Evolutionary conservation across 2,329 filamentous ascomycete species (phyloP), one percentile per base, ranked within the genome.

Genomic region (Penicillium janthinellum): DNA sequence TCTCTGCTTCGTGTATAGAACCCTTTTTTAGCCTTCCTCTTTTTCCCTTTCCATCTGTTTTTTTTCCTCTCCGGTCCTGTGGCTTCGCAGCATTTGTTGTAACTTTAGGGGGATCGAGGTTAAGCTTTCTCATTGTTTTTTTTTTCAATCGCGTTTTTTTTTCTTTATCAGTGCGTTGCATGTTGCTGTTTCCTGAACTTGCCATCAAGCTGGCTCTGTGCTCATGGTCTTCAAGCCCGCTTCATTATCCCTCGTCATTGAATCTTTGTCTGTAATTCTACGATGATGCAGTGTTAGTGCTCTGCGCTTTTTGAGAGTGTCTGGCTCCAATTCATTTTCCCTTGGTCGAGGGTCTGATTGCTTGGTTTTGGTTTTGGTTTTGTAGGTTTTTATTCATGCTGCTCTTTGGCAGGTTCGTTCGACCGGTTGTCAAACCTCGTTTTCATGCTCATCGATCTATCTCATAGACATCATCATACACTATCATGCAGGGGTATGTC

Each of bases 251-350:
- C 20, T 20, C 34, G 17, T 39, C 61, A 63, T 64, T 65, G 57
- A 56, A 57, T 65, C 57, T 66, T 62, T 64, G 64, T 59, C 63
- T 74, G 72, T 74, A 74, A 73, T 69, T 71, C 70, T 75, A 71
- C 65, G 63, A 70, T 70, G 63, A 72, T 69, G 65, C 69, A 71
- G 70, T 71, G 60, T 66, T 70, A 65, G 61, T 67, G 60, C 47
- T 54, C 55, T 59, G 45, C 28, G n/a, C 25, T 62, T 57, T 57
- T 8, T 58, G 53, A 3, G 61, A 37, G 39, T 61, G 53, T 61
- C 57, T 60, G 58, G 53, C 59, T 61, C 42, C 54, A 64, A 56
- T 64, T 58, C 51, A 64, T 60, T 67, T 58, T 44, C 53, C 22
- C 34, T 49, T 20, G 28, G 7, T 35, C 22, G 11, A 45, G 42